These are phyloP conservation scores for Brassica rapa DNA, from an alignment of 345 rosid species.

Conservation along the genomic window DNA sequence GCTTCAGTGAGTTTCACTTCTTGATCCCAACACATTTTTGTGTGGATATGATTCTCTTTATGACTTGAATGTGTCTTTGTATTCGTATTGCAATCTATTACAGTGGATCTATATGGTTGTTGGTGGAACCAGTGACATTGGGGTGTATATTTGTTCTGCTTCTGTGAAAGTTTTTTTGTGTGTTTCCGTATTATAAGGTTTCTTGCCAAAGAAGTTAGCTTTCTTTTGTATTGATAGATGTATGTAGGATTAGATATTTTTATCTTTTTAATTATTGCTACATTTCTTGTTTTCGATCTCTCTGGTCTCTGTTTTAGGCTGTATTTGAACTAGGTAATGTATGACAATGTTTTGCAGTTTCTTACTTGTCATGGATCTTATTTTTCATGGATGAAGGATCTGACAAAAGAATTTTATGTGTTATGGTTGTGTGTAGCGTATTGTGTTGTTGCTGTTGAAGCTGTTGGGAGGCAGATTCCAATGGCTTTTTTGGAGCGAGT, in stretches of 20 bases:
- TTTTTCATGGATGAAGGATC: background rate
- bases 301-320: background rate
- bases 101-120: slow-evolving; percentile 1
- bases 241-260: too few relatives aligned
- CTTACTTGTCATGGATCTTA: too few relatives aligned
- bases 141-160: background rate
- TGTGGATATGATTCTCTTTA: background rate
- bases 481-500: slow-evolving; percentile 84
- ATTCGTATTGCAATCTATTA: slow-evolving; percentile 1
- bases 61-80: background rate
- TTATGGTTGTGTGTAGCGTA: slow-evolving; percentile 54
- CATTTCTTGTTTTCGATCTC: background rate
- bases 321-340: background rate
- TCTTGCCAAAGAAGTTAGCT: background rate
- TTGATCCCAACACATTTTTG: background rate
- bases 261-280: background rate
- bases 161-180: background rate
- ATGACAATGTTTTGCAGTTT: background rate
- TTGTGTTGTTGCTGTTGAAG: slow-evolving; percentile 87
- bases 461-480: slow-evolving; percentile 87
- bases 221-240: background rate
- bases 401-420: background rate
- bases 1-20: slow-evolving; percentile 51
- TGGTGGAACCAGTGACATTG: background rate
- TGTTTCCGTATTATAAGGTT: background rate